Conservation (phyloP, 192 early-diverging fungal genomes). For the Martensiomyces pterosporus region DNA sequence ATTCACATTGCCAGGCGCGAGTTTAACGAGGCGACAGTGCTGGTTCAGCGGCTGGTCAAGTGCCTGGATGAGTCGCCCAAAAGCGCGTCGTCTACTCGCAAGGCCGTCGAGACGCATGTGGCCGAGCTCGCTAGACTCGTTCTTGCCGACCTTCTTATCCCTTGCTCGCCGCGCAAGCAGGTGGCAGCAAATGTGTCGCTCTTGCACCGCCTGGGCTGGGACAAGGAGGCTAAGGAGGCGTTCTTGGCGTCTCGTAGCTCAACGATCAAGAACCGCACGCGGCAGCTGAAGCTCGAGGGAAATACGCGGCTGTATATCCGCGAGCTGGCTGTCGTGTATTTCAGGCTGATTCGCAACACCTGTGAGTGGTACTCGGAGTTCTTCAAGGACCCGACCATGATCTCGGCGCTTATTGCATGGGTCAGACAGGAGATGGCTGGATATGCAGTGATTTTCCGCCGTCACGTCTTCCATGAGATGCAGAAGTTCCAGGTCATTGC, state of each 20-base stretch:
- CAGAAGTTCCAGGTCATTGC: conserved; percentile 79
- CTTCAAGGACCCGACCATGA: conserved; percentile 85
- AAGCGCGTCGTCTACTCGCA: conserved; percentile 23
- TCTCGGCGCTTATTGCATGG: conserved; percentile 93
- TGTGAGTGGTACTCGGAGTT: conserved; percentile 93
- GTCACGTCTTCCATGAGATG: conserved; percentile 80
- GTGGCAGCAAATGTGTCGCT: conserved; percentile 75
- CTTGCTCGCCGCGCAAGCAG: conserved; percentile 74
- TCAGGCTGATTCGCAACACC: conserved; percentile 88
- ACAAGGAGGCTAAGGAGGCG: conserved; percentile 72
- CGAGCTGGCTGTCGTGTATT: conserved; percentile 82
- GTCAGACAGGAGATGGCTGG: conserved; percentile 77
- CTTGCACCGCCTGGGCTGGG: conserved; percentile 64
- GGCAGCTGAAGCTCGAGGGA: conserved; percentile 83
- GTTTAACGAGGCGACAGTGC: conserved; percentile 73
- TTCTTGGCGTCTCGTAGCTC: conserved; percentile 75
- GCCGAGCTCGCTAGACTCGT: conserved; percentile 53
- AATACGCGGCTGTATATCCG: conserved; percentile 82
- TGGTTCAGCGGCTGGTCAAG: conserved; percentile 31
- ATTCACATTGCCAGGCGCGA: conserved; percentile 90
- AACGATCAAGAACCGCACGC: conserved; percentile 63
- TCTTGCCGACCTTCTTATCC: conserved; percentile 71
- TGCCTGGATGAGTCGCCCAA: conserved; percentile 13
- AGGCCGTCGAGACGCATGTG: conserved; percentile 27
- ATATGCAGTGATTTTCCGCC: conserved; percentile 81